Conservation (phyloP, 2,329 filamentous ascomycete species). For the Penicillium janthinellum region DNA sequence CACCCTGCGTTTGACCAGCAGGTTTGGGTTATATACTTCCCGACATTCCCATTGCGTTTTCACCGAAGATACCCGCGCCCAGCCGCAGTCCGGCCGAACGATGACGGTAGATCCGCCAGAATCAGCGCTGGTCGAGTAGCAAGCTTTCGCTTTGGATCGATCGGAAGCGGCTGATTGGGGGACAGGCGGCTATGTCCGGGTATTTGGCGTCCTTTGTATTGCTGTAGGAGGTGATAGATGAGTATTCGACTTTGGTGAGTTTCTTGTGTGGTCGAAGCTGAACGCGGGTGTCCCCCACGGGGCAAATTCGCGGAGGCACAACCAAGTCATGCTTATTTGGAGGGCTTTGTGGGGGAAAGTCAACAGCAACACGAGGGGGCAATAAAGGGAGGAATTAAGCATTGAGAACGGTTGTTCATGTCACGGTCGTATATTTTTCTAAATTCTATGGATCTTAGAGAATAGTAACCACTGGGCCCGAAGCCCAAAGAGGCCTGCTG, state of each 20-base stretch:
- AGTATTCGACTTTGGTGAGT: not conserved
- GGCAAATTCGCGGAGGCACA: not conserved
- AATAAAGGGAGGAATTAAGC: not conserved
- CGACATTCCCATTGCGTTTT: not conserved
- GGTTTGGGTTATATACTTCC: slow-evolving; percentile 22
- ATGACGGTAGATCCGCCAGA: slow-evolving; percentile 19
- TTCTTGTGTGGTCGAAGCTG: not conserved
- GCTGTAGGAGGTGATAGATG: not conserved
- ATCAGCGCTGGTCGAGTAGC: not conserved
- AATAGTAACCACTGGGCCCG: not conserved
- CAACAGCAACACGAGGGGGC: not conserved
- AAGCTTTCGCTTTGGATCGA: not conserved
- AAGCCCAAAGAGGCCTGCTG: not conserved
- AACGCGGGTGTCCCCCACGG: not conserved
- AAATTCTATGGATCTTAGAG: not conserved
- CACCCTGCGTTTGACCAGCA: not conserved
- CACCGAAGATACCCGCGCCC: slow-evolving; percentile 28
- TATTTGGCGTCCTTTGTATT: not conserved
- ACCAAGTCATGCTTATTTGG: slow-evolving; percentile 5
- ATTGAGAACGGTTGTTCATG: not conserved
- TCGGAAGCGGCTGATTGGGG: not conserved
- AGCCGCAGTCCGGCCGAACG: slow-evolving; percentile 16
- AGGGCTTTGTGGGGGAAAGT: not conserved
- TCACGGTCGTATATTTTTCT: not conserved
- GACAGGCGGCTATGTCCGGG: slow-evolving; percentile 10